A percentile compares a stretch with the other conserved stretches of the same genome.
These are phyloP conservation scores for Fusarium floridanum DNA, from an alignment of 2,329 filamentous ascomycete species.

Conservation along the genomic window DNA sequence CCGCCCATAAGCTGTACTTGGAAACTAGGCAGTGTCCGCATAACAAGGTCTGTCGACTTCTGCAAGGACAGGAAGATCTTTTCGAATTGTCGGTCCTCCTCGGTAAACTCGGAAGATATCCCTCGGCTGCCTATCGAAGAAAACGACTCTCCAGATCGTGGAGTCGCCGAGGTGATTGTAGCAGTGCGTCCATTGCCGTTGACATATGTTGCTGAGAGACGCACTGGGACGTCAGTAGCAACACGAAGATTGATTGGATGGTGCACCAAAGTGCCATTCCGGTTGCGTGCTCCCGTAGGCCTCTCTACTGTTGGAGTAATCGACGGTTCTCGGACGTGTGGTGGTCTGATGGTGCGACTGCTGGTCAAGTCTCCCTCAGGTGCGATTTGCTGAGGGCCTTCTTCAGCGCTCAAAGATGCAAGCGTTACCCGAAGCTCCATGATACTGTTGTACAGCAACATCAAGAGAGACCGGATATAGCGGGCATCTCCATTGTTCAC, in stretches of 20 bases:
- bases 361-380: conserved; percentile 37
- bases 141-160: conserved; percentile 87
- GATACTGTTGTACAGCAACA: conserved; percentile 75
- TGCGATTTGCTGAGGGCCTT: conserved; percentile 35
- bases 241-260: conserved; percentile 68
- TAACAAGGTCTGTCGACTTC: conserved; percentile 78
- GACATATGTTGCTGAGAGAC: conserved; percentile 58
- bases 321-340: conserved; percentile 65
- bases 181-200: conserved; percentile 65
- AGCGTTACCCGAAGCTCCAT: conserved; percentile 74
- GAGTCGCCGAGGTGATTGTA: conserved; percentile 73
- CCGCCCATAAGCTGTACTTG: conserved; percentile 74
- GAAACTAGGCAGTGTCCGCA: conserved; percentile 78
- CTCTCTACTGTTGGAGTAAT: conserved; percentile 66
- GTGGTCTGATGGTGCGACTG: conserved; percentile 64
- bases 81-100: conserved; percentile 87
- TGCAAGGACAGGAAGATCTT: conserved; percentile 83
- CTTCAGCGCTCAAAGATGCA: conserved; percentile 49
- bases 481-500: conserved; percentile 75
- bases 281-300: conserved; percentile 50
- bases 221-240: conserved; percentile 64
- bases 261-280: conserved; percentile 57
- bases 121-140: conserved; percentile 63
- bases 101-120: conserved; percentile 72
- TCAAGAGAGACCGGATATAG: conserved; percentile 74